phyloP scores from a whole-genome alignment of 2,329 filamentous ascomycete species.

The Ophiostoma populinum region DNA sequence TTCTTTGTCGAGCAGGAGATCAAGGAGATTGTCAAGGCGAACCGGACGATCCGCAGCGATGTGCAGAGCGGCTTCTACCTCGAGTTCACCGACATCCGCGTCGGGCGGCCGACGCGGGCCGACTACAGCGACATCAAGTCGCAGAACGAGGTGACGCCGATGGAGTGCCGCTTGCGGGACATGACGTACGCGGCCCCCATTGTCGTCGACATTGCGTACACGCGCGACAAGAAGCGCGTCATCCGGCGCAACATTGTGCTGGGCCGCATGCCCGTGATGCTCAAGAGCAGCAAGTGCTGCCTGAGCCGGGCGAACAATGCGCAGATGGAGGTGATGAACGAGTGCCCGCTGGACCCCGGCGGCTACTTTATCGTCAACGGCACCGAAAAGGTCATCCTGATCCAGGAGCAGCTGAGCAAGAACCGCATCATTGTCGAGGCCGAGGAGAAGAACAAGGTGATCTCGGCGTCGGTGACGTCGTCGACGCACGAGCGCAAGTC shows the following conservation, averaged over 20 bases:
- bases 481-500: conserved; percentile 96
- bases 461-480: conserved; percentile 91
- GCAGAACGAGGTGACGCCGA: conserved; percentile 66
- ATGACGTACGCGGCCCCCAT: conserved; percentile 97
- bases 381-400: conserved; percentile 95
- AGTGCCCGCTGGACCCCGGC: conserved; percentile 89
- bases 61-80: conserved; percentile 86
- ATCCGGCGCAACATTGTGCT: conserved; percentile 63
- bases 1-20: conserved; percentile 94
- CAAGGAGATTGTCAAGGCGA: conserved; percentile 90
- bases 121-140: conserved; percentile 57
- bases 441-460: conserved; percentile 78
- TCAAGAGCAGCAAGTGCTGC: conserved; percentile 86
- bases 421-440: conserved; percentile 96
- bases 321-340: conserved; percentile 82
- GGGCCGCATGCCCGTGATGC: conserved; percentile 88
- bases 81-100: conserved; percentile 80
- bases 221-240: conserved; percentile 60
- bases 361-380: conserved; percentile 97
- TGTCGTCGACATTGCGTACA: conserved; percentile 79
- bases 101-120: conserved; percentile 63
- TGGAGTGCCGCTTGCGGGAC: conserved; percentile 90
- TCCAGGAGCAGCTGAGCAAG: conserved; percentile 97
- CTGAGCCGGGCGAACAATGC: conserved; percentile 68
- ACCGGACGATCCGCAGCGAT: conserved; percentile 76